Conservation (phyloP, 1,284 basidiomycete species). For the Coniferiporia sulphurascens region DNA sequence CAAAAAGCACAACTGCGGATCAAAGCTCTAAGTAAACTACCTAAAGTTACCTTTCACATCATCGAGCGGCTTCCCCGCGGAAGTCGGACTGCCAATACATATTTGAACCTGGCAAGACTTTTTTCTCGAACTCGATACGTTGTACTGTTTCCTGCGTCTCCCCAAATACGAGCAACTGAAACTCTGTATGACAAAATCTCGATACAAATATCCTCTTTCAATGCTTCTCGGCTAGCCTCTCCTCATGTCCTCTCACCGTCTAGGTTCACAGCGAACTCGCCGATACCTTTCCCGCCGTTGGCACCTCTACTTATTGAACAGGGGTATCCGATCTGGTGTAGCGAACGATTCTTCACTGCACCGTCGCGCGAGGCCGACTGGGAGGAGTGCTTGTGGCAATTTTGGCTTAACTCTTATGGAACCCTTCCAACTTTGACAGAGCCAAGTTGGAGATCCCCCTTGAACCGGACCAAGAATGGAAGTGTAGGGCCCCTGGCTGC, state of each 20-base stretch:
- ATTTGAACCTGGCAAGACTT: constrained; percentile 59
- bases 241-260: constrained; percentile 21
- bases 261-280: constrained; percentile 28
- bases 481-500: neutral
- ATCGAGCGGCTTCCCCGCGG: constrained; percentile 37
- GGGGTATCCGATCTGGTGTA: constrained; percentile 56
- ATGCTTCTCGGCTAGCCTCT: constrained; percentile 4
- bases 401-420: constrained; percentile 43
- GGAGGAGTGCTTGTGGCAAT: constrained; percentile 66
- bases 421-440: neutral
- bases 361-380: constrained; percentile 47
- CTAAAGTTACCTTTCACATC: constrained; percentile 42
- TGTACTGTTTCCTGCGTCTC: constrained; percentile 44
- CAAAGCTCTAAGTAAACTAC: constrained; percentile 22
- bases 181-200: neutral
- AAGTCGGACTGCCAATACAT: constrained; percentile 44
- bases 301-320: constrained; percentile 45
- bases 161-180: constrained; percentile 22
- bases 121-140: constrained; percentile 47
- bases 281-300: constrained; percentile 33
- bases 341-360: constrained; percentile 49
- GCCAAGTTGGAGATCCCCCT: neutral
- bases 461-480: neutral
- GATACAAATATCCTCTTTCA: neutral
- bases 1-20: constrained; percentile 24